phyloP scores from a whole-genome alignment of 2,329 filamentous ascomycete genomes.

The Apiospora rasikravindrae region DNA sequence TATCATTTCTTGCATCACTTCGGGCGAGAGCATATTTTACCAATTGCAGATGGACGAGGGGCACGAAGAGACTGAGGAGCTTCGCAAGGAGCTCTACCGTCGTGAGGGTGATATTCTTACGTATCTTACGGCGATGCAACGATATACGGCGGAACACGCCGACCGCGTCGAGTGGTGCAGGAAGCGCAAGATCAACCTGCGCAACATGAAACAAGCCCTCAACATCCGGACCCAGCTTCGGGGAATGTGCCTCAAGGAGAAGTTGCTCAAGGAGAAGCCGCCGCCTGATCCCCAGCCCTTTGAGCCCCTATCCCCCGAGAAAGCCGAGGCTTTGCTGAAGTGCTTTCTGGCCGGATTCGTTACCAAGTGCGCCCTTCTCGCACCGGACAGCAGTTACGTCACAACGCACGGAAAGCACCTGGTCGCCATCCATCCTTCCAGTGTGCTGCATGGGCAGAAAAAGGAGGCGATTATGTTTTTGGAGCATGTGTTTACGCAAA shows the following conservation, averaged over 20 bases:
- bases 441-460: slow-evolving; percentile 66
- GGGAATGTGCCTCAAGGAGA: slow-evolving; percentile 57
- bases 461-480: slow-evolving; percentile 72
- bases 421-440: slow-evolving; percentile 67
- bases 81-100: slow-evolving; percentile 62
- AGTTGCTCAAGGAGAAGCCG: slow-evolving; percentile 52
- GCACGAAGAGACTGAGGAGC: slow-evolving; percentile 57
- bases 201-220: slow-evolving; percentile 67
- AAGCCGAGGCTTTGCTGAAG: slow-evolving; percentile 59
- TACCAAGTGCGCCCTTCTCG: slow-evolving; percentile 64
- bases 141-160: slow-evolving; percentile 61
- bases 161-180: slow-evolving; percentile 64
- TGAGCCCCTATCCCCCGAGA: slow-evolving; percentile 57
- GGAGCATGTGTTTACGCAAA: slow-evolving; percentile 69
- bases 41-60: slow-evolving; percentile 64
- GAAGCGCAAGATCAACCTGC: slow-evolving; percentile 59
- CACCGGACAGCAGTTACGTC: slow-evolving; percentile 65
- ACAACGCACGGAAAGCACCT: slow-evolving; percentile 65
- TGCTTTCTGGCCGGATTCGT: slow-evolving; percentile 69
- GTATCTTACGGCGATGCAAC: slow-evolving; percentile 67
- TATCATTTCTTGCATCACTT: slow-evolving; percentile 70
- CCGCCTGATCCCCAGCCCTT: slow-evolving; percentile 62
- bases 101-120: slow-evolving; percentile 71
- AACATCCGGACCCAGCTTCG: slow-evolving; percentile 68
- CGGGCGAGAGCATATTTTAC: slow-evolving; percentile 67